Conservation (phyloP, 2,329 filamentous ascomycete genomes). For the Camillea tinctor region DNA sequence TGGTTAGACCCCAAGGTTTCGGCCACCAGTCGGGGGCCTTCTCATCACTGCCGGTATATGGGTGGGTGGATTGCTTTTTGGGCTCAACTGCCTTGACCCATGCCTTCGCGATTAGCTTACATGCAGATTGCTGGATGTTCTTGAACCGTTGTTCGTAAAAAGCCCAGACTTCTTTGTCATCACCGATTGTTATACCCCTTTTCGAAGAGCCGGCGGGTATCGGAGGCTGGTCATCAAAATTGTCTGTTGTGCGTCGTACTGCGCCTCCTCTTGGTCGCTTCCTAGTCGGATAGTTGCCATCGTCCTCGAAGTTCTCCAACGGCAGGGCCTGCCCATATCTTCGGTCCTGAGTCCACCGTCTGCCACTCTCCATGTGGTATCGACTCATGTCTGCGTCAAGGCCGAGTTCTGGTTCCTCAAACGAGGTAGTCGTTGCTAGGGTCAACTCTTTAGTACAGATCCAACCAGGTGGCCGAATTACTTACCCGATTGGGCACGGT, state of each 20-base stretch:
- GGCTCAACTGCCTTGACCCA: constrained; percentile 76
- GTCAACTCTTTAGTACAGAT: constrained; percentile 6
- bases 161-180: constrained; percentile 52
- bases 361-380: constrained; percentile 9
- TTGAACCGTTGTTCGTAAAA: constrained; percentile 64
- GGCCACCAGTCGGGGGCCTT: constrained; percentile 69
- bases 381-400: constrained; percentile 16
- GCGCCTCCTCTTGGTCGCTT: constrained; percentile 35
- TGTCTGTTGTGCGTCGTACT: constrained; percentile 37
- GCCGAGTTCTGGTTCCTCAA: constrained; percentile 16
- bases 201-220: constrained; percentile 39
- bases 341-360: constrained; percentile 14
- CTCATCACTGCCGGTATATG: constrained; percentile 65
- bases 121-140: constrained; percentile 67
- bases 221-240: constrained; percentile 40
- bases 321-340: constrained; percentile 15
- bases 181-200: constrained; percentile 50
- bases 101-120: constrained; percentile 71
- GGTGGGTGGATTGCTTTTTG: constrained; percentile 73
- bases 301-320: constrained; percentile 28
- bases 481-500: constrained; percentile 41
- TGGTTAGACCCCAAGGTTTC: constrained; percentile 48
- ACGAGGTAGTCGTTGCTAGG: constrained; percentile 12
- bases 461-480: not conserved
- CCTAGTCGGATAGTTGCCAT: constrained; percentile 32